phyloP scores from a whole-genome alignment of 352 stramenopile species.

The Phytophthora pistaciae region DNA sequence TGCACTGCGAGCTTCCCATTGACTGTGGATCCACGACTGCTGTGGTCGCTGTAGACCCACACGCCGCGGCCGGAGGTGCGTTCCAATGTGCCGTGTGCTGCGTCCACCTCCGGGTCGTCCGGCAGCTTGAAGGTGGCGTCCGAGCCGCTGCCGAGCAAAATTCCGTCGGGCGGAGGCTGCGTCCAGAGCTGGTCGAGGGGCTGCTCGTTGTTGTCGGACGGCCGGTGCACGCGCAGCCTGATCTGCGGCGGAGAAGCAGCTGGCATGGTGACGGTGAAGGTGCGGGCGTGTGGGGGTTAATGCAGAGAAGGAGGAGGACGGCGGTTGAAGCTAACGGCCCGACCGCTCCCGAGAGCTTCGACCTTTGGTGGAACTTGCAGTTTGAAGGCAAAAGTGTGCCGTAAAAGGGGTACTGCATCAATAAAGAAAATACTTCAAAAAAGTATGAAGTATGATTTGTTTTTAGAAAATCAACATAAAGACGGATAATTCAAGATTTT shows the following conservation, averaged over 20 bases:
- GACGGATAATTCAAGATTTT: too few species aligned
- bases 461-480: too few species aligned
- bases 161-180: conserved; percentile 6
- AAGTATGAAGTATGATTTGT: too few species aligned
- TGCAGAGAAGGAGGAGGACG: background rate
- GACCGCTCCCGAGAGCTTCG: background rate
- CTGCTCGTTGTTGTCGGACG: conserved; percentile 27
- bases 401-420: background rate
- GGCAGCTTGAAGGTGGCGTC: conserved; percentile 21
- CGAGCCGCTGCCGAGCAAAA: conserved; percentile 23
- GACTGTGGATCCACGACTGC: conserved; percentile 51
- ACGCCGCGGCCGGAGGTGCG: conserved; percentile 53
- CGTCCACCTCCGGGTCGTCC: conserved; percentile 29
- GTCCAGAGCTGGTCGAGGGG: background rate
- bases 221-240: conserved; percentile 17
- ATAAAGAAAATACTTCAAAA: too few species aligned
- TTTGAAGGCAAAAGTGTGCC: background rate
- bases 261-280: background rate
- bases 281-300: background rate
- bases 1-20: conserved; percentile 55
- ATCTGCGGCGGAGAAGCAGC: background rate
- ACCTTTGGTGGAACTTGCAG: background rate
- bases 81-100: conserved; percentile 62
- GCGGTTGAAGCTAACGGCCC: background rate
- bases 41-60: conserved; percentile 88